Conservation (phyloP, 2,329 filamentous ascomycete genomes). For the Cladosporium colombiae region DNA sequence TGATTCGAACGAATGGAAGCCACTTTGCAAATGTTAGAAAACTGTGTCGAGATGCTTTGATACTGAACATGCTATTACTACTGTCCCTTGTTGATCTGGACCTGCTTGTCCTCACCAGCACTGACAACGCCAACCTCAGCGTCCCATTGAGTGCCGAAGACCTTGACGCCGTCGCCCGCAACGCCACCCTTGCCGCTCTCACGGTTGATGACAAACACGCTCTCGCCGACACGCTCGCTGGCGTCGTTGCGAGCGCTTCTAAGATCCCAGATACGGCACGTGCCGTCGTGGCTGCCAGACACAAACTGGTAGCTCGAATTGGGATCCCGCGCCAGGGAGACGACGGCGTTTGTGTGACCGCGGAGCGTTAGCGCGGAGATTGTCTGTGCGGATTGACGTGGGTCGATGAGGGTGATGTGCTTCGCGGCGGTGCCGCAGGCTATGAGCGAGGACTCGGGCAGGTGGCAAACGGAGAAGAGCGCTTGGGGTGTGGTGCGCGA, state of each 20-base stretch:
- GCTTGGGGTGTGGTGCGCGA: slow-evolving; percentile 82
- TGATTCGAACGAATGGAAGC: neutral
- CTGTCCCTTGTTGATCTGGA: slow-evolving; percentile 77
- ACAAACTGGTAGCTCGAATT: slow-evolving; percentile 74
- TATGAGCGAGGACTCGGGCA: slow-evolving; percentile 65
- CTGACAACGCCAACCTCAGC: slow-evolving; percentile 83
- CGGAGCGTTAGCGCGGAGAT: slow-evolving; percentile 87
- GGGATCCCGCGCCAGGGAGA: slow-evolving; percentile 59
- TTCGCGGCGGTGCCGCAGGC: slow-evolving; percentile 79
- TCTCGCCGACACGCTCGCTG: slow-evolving; percentile 61
- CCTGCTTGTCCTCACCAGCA: slow-evolving; percentile 87
- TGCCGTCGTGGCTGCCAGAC: slow-evolving; percentile 88
- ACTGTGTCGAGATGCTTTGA: neutral
- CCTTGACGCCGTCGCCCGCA: slow-evolving; percentile 76
- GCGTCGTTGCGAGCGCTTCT: slow-evolving; percentile 60
- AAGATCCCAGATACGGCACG: slow-evolving; percentile 91
- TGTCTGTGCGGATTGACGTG: slow-evolving; percentile 71
- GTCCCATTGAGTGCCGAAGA: slow-evolving; percentile 88
- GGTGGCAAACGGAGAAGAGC: slow-evolving; percentile 73
- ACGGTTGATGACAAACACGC: slow-evolving; percentile 73
- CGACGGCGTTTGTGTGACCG: slow-evolving; percentile 77
- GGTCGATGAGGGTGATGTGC: slow-evolving; percentile 91
- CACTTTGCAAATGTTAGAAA: neutral
- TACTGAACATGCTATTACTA: slow-evolving; percentile 13
- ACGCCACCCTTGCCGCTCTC: slow-evolving; percentile 50